phyloP scores from a whole-genome alignment of 2,329 filamentous ascomycete genomes.

The Alternaria sp. region DNA sequence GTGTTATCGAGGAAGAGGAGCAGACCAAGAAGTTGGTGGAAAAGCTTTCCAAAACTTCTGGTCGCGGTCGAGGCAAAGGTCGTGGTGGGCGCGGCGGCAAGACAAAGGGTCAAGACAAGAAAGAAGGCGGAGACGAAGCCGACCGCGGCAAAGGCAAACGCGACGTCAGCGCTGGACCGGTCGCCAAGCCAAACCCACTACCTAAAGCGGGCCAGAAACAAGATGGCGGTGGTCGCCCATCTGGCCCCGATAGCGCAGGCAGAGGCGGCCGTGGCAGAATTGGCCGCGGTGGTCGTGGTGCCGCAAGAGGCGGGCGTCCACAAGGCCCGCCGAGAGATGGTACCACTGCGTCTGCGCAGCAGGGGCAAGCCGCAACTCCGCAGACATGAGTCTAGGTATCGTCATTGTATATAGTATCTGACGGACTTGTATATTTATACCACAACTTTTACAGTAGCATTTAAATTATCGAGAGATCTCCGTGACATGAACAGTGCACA shows the following conservation, averaged over 20 bases:
- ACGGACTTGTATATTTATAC: not conserved
- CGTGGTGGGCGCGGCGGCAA: slow-evolving; percentile 24
- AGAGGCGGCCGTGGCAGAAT: slow-evolving; percentile 29
- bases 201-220: slow-evolving; percentile 18
- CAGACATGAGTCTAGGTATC: not conserved
- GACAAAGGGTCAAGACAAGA: slow-evolving; percentile 37
- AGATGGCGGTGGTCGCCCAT: slow-evolving; percentile 14
- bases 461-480: not conserved
- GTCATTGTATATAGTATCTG: not conserved
- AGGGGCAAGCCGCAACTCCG: not conserved
- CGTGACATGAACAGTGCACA: not conserved
- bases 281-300: slow-evolving; percentile 33
- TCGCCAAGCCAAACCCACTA: slow-evolving; percentile 3
- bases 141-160: slow-evolving; percentile 27
- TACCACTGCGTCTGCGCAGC: not conserved
- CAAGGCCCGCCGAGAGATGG: slow-evolving; percentile 24
- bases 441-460: not conserved
- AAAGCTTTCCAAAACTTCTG: slow-evolving; percentile 29
- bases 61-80: slow-evolving; percentile 37
- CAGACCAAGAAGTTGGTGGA: slow-evolving; percentile 51
- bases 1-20: slow-evolving; percentile 69
- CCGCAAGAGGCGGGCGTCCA: slow-evolving; percentile 33
- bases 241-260: slow-evolving; percentile 10
- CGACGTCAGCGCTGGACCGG: slow-evolving; percentile 15
- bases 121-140: slow-evolving; percentile 24